Percentiles rank a stretch among this genome's conserved stretches.
Evolutionary conservation across 1,284 basidiomycete genomes (phyloP).

Genomic region (Leucoagaricus sp.): DNA sequence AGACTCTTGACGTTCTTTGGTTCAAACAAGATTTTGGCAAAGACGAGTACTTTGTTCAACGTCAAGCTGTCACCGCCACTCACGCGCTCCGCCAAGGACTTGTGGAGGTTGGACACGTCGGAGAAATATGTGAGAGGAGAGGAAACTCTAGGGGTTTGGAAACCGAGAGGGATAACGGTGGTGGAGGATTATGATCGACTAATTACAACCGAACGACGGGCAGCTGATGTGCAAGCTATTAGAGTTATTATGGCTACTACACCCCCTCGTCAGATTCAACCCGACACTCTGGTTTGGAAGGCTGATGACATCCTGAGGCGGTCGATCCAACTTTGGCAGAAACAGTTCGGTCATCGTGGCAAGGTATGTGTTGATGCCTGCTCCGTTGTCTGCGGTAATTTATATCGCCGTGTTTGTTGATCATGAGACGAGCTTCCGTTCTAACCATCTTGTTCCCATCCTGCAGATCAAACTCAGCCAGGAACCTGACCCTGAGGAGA

Average conservation of each 20-base stretch:
- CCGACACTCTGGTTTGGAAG: conserved; percentile 63
- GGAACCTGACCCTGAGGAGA: conserved; percentile 60
- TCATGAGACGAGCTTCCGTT: too few species aligned
- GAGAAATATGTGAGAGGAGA: conserved; percentile 94
- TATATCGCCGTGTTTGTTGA: too few species aligned
- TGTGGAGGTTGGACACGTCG: conserved; percentile 94
- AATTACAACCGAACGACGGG: conserved; percentile 66
- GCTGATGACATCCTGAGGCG: conserved; percentile 63
- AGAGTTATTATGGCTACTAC: conserved; percentile 71
- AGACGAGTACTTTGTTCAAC: conserved; percentile 81
- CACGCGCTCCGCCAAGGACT: conserved; percentile 84
- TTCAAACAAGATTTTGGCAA: conserved; percentile 71
- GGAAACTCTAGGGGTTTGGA: conserved; percentile 82
- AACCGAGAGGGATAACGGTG: conserved; percentile 82
- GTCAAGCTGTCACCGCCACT: conserved; percentile 83
- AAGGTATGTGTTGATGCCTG: conserved; percentile 54
- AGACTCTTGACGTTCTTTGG: conserved; percentile 76
- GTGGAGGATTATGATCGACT: conserved; percentile 84
- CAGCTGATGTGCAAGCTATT: conserved; percentile 89
- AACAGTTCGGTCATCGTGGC: conserved; percentile 73
- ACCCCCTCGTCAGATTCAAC: conserved; percentile 47
- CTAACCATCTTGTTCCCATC: conserved; percentile 1
- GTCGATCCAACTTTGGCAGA: conserved; percentile 80
- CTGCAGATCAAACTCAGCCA: conserved; percentile 76
- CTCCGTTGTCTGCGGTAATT: too few species aligned